A percentile compares a stretch with the other conserved stretches of the same genome.
These are phyloP conservation scores for Clarireedia homoeocarpa DNA, from an alignment of 2,329 filamentous ascomycete species.

Conservation along the genomic window DNA sequence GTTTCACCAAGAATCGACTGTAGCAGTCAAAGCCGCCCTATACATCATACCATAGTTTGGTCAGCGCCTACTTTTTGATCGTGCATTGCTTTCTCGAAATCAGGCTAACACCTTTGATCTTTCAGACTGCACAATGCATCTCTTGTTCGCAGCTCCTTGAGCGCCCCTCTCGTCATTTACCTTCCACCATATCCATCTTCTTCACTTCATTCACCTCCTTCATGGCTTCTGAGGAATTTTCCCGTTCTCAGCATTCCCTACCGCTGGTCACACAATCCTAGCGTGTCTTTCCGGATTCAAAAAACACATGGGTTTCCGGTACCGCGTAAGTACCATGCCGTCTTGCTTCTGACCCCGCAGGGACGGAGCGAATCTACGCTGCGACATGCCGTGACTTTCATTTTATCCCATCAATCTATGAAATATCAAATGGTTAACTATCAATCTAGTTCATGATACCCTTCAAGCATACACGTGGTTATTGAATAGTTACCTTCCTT, in stretches of 20 bases:
- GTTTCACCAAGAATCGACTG: too few relatives aligned
- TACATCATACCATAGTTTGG: too few relatives aligned
- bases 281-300: background rate
- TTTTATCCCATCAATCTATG: background rate
- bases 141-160: slow-evolving; percentile 21
- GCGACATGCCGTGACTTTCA: background rate
- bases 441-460: slow-evolving; percentile 46
- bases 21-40: too few relatives aligned
- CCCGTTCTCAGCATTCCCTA: slow-evolving; percentile 52
- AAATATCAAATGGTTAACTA: slow-evolving; percentile 6
- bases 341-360: background rate
- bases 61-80: too few relatives aligned
- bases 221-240: slow-evolving; percentile 1
- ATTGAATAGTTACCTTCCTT: slow-evolving; percentile 14
- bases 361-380: background rate
- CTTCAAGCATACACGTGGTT: slow-evolving; percentile 39
- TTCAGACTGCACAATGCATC: slow-evolving; percentile 23
- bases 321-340: slow-evolving; percentile 2
- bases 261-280: slow-evolving; percentile 38
- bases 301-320: slow-evolving; percentile 1
- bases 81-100: background rate
- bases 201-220: slow-evolving; percentile 35
- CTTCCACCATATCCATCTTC: slow-evolving; percentile 41
- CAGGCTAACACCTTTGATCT: too few relatives aligned
- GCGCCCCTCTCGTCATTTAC: slow-evolving; percentile 45